Evolutionary conservation across 1,284 basidiomycete species (phyloP).

Genomic region (Cutaneotrichosporon cavernicola): DNA sequence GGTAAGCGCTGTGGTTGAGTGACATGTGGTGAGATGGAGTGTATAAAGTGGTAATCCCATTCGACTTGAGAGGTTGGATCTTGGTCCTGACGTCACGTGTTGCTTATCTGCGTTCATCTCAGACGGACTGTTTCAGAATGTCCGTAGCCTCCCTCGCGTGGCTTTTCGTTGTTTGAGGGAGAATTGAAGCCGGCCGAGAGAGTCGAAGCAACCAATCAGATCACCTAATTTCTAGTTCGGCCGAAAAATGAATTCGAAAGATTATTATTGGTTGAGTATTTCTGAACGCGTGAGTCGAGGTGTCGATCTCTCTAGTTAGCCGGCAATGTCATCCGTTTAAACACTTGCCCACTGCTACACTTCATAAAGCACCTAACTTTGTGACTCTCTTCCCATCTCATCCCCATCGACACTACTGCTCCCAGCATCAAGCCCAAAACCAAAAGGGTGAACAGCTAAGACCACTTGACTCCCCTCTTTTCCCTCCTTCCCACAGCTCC

Average conservation of each 20-base stretch:
- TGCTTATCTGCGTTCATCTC: background rate
- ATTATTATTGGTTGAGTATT: background rate
- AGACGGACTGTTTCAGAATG: too few species aligned
- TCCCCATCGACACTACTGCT: background rate
- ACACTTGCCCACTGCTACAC: background rate
- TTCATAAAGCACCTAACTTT: background rate
- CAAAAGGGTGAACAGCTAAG: background rate
- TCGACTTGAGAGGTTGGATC: too few species aligned
- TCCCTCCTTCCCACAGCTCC: background rate
- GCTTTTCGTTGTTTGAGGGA: too few species aligned
- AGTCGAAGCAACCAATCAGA: too few species aligned
- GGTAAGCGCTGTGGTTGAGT: slow-evolving; percentile 15
- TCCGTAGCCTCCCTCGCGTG: too few species aligned
- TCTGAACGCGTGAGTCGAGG: background rate
- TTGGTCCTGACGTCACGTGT: background rate
- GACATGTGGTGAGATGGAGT: background rate
- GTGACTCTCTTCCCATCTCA: background rate
- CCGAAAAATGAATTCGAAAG: background rate
- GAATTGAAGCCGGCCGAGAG: too few species aligned
- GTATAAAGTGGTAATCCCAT: too few species aligned
- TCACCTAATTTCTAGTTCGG: background rate
- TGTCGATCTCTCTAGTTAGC: background rate
- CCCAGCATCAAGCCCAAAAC: background rate
- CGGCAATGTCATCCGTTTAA: background rate
- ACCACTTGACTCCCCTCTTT: background rate